Percentiles rank a stretch among this genome's conserved stretches.
Conservation (phyloP, 495 filamentous ascomycete species). For the Filosporella fistucella region DNA sequence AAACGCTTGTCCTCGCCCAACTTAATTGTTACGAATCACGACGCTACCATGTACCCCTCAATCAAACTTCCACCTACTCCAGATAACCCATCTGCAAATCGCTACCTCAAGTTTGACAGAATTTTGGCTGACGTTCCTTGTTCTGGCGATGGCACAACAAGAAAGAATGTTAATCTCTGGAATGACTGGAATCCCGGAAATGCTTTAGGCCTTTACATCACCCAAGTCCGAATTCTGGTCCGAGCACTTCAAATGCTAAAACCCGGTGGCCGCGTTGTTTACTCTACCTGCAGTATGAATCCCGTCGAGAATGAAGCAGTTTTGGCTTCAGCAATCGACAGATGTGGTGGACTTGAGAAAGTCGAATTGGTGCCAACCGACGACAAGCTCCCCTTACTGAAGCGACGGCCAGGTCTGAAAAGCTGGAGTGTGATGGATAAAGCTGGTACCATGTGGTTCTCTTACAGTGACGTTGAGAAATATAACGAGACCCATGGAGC, state of each 20-base stretch:
- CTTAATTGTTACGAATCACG: conserved; percentile 95
- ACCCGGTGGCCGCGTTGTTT: conserved; percentile 87
- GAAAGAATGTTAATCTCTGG: conserved; percentile 92
- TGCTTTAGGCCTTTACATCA: conserved; percentile 76
- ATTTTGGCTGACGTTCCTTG: conserved; percentile 96
- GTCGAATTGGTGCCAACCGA: conserved; percentile 80
- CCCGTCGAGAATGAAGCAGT: conserved; percentile 98
- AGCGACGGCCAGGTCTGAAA: conserved; percentile 66
- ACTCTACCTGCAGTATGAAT: conserved; percentile 98
- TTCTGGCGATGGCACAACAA: conserved; percentile 86
- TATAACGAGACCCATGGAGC: conserved; percentile 51
- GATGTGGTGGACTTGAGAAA: conserved; percentile 80
- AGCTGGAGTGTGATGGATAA: conserved; percentile 89
- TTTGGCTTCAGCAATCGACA: conserved; percentile 75
- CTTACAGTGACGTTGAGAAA: conserved; percentile 70
- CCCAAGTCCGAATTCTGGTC: conserved; percentile 84
- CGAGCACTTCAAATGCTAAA: conserved; percentile 96
- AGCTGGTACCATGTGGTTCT: conserved; percentile 66
- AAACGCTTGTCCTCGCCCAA: conserved; percentile 96
- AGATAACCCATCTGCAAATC: conserved; percentile 47
- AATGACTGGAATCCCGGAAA: conserved; percentile 86
- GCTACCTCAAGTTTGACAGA: conserved; percentile 93
- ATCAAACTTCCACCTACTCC: conserved; percentile 64
- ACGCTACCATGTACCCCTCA: conserved; percentile 91
- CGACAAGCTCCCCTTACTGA: conserved; percentile 68